Evolutionary conservation across 2,329 filamentous ascomycete species (phyloP).

Genomic region (Diaporthe citriasiana): DNA sequence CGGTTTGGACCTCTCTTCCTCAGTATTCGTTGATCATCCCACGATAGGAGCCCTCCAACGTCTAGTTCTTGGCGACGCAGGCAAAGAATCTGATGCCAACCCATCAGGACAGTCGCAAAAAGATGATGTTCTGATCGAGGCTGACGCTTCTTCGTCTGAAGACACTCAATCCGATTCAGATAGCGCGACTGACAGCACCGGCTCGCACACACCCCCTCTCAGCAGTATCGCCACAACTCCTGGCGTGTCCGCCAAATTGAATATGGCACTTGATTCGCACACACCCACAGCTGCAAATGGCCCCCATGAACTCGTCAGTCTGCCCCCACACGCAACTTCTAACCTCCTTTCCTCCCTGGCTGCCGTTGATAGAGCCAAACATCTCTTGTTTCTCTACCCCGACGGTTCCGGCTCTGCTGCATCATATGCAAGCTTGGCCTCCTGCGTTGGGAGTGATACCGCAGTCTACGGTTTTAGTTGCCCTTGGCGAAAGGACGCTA

Average conservation of each 20-base stretch:
- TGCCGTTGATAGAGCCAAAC: neutral
- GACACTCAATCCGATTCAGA: neutral
- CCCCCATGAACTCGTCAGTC: neutral
- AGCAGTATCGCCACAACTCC: conserved; percentile 21
- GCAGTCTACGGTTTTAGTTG: conserved; percentile 22
- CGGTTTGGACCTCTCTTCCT: neutral
- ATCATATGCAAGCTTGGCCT: conserved; percentile 9
- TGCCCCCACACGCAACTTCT: conserved; percentile 10
- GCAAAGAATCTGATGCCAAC: too few relatives aligned
- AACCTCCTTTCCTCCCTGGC: neutral
- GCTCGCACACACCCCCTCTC: conserved; percentile 4
- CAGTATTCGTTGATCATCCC: conserved; percentile 2
- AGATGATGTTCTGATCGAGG: neutral
- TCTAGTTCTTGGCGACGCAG: neutral
- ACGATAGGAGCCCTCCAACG: neutral
- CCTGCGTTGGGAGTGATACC: neutral
- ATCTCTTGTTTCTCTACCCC: conserved; percentile 30
- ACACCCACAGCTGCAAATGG: neutral
- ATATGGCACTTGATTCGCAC: neutral
- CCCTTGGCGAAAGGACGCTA: conserved; percentile 9
- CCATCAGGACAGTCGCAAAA: neutral
- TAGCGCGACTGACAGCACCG: neutral
- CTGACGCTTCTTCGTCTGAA: neutral
- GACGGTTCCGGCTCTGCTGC: conserved; percentile 31
- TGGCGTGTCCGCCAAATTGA: neutral